Evolutionary conservation across 257 asterid species (phyloP).

Genomic region (Solanum stenotomum): DNA sequence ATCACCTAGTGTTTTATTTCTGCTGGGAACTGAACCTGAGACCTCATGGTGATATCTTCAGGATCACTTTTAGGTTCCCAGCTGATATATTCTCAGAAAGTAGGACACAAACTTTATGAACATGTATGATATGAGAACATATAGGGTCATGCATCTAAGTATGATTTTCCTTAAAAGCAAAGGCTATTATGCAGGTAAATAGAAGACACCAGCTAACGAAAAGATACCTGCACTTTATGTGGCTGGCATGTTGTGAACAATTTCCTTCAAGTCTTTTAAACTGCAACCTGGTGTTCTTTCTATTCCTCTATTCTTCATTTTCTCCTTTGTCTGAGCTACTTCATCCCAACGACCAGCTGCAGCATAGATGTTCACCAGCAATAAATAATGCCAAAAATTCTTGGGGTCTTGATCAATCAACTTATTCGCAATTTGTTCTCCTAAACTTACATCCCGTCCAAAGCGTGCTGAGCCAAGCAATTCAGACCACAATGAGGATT

Average conservation of each 20-base stretch:
- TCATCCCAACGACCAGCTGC: conserved; percentile 68
- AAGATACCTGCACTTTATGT: background rate
- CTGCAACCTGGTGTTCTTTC: conserved; percentile 30
- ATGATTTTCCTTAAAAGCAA: background rate
- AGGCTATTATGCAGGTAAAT: background rate
- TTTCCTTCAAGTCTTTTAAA: conserved; percentile 52
- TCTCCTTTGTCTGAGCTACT: conserved; percentile 38
- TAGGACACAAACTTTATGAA: background rate
- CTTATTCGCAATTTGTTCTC: conserved; percentile 43
- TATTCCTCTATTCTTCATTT: conserved; percentile 49
- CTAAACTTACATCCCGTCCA: conserved; percentile 29
- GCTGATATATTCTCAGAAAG: background rate
- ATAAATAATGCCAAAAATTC: conserved; percentile 30
- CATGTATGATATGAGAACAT: background rate
- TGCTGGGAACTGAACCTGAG: background rate
- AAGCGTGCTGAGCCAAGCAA: conserved; percentile 52
- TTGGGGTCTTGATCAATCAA: conserved; percentile 56
- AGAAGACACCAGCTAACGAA: background rate
- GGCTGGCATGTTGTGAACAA: conserved; percentile 23
- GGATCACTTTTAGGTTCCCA: background rate
- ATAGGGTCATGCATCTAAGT: background rate
- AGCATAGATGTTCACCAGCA: conserved; percentile 58
- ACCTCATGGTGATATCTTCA: background rate
- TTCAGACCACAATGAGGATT: conserved; percentile 47
- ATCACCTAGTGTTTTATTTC: background rate